Evolutionary conservation across 1,284 basidiomycete species (phyloP), one percentile per base, ranked within the genome.

Genomic region (Moniliophthora roreri): DNA sequence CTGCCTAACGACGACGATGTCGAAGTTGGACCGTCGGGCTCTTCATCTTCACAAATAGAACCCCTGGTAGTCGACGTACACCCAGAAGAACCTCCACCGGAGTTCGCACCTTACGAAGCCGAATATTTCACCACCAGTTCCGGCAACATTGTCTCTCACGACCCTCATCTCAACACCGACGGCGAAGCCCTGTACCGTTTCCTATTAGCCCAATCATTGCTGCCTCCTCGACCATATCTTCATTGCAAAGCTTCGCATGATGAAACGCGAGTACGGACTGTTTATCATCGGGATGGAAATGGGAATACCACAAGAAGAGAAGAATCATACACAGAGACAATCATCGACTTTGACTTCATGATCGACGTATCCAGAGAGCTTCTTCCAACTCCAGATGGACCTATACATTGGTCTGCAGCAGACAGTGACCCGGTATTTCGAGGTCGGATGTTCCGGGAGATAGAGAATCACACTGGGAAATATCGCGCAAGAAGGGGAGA

Each of bases 141-240:
- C 38, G 79, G 80, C 2, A 68, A 81, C 44, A 72, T 87, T 51
- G 69, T 89, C 54, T 87, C 85, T 18, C 88, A 89, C 66, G 87
- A 90, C 62, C 71, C 67, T 11, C 87, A 89, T 64, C 68, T 90
- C 52, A 90, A 89, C 59, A 70, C 80, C 48, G 88, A 94, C 58
- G 87, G 86, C 79, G 57, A 49, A 68, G 69, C 44, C 28, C 44
- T 46, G n/a, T 46, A 46, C 16, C 44, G 44, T 32, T 46, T 46
- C 13, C 24, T 26, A 24, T 37, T 48, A 20, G 28, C 36, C 23
- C 24, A 42, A 32, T 46, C 44, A 5, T 26, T 26, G 11, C 13
- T 28, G 11, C 44, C 21, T 6, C 44, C 44, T 7, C 16, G 24
- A 24, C 9, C 28, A n/a, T 26, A 26, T 36, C 62, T 89, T 5